Conservation (phyloP, 305 asterid species). For the Fraxinus velutina region DNA sequence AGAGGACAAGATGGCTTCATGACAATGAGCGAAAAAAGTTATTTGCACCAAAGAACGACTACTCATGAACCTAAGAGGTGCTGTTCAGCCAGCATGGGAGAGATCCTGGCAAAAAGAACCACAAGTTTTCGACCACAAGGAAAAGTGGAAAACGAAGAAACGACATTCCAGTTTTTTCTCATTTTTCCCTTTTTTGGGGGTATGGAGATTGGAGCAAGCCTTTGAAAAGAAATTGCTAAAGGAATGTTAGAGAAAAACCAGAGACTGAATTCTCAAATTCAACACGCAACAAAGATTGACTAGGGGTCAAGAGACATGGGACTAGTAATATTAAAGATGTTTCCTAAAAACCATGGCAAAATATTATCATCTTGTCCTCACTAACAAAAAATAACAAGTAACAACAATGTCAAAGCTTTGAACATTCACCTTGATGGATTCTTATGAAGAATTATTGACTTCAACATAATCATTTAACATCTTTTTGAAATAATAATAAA, state of each 20-base stretch:
- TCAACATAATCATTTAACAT: neutral
- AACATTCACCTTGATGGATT: neutral
- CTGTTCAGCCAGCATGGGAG: neutral
- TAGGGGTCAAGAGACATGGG: neutral
- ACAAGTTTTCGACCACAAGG: neutral
- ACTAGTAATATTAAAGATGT: neutral
- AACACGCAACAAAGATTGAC: neutral
- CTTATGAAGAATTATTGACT: neutral
- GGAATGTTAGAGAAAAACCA: neutral
- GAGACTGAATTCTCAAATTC: neutral
- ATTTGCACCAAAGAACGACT: neutral
- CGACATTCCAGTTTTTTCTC: neutral
- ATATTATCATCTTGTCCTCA: neutral
- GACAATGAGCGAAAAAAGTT: neutral
- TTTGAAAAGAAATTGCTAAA: neutral
- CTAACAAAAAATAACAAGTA: neutral
- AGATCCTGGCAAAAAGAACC: neutral
- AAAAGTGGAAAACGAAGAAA: neutral
- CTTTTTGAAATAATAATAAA: slow-evolving; percentile 2
- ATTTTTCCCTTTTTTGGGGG: neutral
- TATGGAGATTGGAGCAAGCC: neutral
- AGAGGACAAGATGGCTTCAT: slow-evolving; percentile 3
- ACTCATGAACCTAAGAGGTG: neutral
- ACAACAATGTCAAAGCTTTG: neutral
- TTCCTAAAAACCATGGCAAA: slow-evolving; percentile 12